Percentiles rank a stretch among this genome's conserved stretches.
phyloP scores from a whole-genome alignment of 345 rosid genomes.

The Eutrema heterophyllum region DNA sequence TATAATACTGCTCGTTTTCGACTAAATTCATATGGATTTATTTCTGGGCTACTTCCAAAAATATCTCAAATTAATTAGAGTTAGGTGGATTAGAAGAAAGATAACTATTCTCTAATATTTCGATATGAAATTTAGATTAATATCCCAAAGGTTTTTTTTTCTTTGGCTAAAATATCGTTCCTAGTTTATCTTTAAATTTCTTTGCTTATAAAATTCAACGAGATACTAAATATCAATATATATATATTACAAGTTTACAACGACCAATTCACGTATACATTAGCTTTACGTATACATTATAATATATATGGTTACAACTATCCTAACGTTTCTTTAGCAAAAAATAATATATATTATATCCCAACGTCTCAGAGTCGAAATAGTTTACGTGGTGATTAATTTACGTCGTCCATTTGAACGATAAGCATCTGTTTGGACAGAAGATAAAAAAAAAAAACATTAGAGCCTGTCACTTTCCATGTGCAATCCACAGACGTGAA shows the following conservation, averaged over 20 bases:
- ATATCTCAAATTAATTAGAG: no score
- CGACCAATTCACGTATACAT: not conserved
- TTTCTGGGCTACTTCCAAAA: no score
- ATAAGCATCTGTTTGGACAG: not conserved
- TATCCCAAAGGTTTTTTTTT: no score
- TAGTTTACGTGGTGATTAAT: not conserved
- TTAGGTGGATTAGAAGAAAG: no score
- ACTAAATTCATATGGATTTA: no score
- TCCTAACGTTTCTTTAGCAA: no score
- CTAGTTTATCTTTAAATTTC: no score
- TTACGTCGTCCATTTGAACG: not conserved
- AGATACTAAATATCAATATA: not conserved
- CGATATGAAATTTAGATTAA: no score
- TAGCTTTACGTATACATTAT: no score
- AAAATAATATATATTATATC: not conserved
- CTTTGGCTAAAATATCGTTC: no score
- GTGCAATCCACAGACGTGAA: slow-evolving; percentile 17
- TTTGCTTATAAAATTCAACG: not conserved
- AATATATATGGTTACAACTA: not conserved
- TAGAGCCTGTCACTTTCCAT: slow-evolving; percentile 25
- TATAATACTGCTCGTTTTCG: no score
- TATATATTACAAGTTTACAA: not conserved
- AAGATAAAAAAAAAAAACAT: not conserved
- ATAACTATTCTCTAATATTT: no score
- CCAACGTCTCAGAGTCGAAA: not conserved